phyloP scores from a whole-genome alignment of 352 stramenopile species.

The Pythium aquatile region DNA sequence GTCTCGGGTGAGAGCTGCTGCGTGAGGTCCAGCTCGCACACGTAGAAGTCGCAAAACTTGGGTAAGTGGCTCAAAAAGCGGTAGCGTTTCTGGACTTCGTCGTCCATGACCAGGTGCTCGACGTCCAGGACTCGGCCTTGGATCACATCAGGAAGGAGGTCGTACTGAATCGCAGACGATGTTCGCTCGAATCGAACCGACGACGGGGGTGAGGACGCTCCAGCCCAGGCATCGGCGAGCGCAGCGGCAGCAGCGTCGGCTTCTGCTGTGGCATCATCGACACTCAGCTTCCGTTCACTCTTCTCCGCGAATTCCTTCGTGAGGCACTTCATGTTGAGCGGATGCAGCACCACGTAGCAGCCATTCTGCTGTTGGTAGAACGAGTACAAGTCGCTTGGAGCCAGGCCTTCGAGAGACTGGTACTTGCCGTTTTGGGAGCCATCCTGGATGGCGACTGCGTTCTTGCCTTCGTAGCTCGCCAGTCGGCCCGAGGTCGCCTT shows the following conservation, averaged over 20 bases:
- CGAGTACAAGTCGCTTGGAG: slow-evolving; percentile 49
- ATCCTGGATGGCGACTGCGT: slow-evolving; percentile 25
- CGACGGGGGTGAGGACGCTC: slow-evolving; percentile 14
- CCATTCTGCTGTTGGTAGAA: slow-evolving; percentile 88
- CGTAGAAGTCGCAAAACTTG: slow-evolving; percentile 84
- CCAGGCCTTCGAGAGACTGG: slow-evolving; percentile 18
- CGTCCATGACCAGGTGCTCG: slow-evolving; percentile 87
- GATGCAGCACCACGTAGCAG: slow-evolving; percentile 87
- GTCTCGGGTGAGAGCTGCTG: slow-evolving; percentile 68
- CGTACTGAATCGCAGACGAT: slow-evolving; percentile 35
- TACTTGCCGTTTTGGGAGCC: slow-evolving; percentile 15
- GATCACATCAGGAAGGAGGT: slow-evolving; percentile 55
- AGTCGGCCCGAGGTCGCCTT: slow-evolving; percentile 62
- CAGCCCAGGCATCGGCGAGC: slow-evolving; percentile 18
- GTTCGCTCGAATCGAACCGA: slow-evolving; percentile 15
- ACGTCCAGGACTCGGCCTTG: slow-evolving; percentile 73
- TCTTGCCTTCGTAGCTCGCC: slow-evolving; percentile 18
- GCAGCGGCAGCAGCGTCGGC: slow-evolving; percentile 13
- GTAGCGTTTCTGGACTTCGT: slow-evolving; percentile 80
- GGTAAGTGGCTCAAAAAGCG: slow-evolving; percentile 86
- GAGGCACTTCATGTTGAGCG: slow-evolving; percentile 89
- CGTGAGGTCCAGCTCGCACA: slow-evolving; percentile 83
- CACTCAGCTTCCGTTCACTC: slow-evolving; percentile 23
- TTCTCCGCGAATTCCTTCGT: slow-evolving; percentile 70
- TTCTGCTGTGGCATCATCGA: slow-evolving; percentile 20